Conservation (phyloP, 352 stramenopile species). For the Phytophthora fragariaefolia region DNA sequence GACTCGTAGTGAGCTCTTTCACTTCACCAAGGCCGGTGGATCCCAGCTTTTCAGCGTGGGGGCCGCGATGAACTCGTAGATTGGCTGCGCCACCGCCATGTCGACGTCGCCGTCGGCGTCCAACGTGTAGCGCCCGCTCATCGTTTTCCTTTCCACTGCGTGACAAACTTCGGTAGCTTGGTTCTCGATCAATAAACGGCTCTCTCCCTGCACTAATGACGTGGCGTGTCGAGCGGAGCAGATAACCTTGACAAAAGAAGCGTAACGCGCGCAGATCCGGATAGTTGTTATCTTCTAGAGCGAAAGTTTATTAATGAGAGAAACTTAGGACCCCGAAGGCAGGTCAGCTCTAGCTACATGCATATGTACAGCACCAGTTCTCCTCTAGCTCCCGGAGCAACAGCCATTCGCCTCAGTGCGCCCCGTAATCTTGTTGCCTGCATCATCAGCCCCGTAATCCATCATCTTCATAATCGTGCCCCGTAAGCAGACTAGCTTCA, state of each 20-base stretch:
- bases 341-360: too few species aligned
- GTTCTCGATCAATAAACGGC: constrained; percentile 9
- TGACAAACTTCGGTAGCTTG: constrained; percentile 5
- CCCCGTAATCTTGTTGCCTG: too few species aligned
- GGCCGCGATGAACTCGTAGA: constrained; percentile 30
- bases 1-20: constrained; percentile 18
- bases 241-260: constrained; percentile 11
- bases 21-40: constrained; percentile 23
- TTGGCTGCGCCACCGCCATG: constrained; percentile 22
- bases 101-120: constrained; percentile 25
- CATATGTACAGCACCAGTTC: too few species aligned
- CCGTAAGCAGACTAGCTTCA: too few species aligned
- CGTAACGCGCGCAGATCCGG: constrained; percentile 7
- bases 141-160: neutral
- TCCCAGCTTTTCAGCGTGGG: constrained; percentile 15
- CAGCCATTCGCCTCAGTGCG: too few species aligned
- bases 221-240: neutral
- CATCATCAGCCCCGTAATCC: too few species aligned
- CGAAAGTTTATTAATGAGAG: neutral
- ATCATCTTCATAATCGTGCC: too few species aligned
- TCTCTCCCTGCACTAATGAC: neutral
- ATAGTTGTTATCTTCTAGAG: constrained; percentile 8
- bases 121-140: constrained; percentile 3
- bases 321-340: too few species aligned
- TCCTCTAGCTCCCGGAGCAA: too few species aligned